Percentiles rank a stretch among this genome's conserved stretches.
phyloP scores from a whole-genome alignment of 495 filamentous ascomycete genomes.

The Lentithecium fluviatile region DNA sequence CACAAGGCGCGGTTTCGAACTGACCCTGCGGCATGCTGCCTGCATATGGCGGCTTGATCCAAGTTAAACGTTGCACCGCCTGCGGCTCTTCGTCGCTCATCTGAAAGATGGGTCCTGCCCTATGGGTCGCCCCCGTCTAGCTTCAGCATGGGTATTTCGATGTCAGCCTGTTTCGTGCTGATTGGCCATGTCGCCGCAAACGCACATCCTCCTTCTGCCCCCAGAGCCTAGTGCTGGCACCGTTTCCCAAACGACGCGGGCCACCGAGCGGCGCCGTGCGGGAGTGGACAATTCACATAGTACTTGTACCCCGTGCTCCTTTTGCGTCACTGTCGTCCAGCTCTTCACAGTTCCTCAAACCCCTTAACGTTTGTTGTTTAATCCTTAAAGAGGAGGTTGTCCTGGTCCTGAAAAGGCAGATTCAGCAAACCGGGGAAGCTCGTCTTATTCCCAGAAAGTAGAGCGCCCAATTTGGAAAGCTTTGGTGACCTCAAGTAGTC shows the following conservation, averaged over 20 bases:
- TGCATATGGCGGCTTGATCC: not conserved
- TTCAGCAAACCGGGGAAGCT: not conserved
- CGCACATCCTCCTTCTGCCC: conserved; percentile 6
- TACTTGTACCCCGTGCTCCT: conserved; percentile 23
- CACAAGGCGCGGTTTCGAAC: not conserved
- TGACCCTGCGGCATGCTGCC: not conserved
- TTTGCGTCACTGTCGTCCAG: conserved; percentile 20
- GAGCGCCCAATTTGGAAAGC: not conserved
- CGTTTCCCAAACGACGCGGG: conserved; percentile 31
- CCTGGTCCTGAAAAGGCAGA: not conserved
- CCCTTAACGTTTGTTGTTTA: not conserved
- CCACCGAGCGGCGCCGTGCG: conserved; percentile 18
- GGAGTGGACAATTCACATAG: not conserved
- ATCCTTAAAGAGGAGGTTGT: conserved; percentile 1
- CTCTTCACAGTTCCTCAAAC: conserved; percentile 2
- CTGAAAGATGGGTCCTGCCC: conserved; percentile 3
- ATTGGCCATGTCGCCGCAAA: conserved; percentile 18
- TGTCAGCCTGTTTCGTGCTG: not conserved
- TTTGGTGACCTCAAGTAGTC: not conserved
- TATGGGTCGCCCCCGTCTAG: conserved; percentile 12
- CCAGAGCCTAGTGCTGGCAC: conserved; percentile 8
- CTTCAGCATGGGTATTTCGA: conserved; percentile 21
- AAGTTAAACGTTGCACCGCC: not conserved
- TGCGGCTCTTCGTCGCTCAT: conserved; percentile 19
- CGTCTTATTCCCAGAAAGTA: not conserved